Evolutionary conservation across 495 filamentous ascomycete species (phyloP).

Genomic region (Elaphomyces granulatus): DNA sequence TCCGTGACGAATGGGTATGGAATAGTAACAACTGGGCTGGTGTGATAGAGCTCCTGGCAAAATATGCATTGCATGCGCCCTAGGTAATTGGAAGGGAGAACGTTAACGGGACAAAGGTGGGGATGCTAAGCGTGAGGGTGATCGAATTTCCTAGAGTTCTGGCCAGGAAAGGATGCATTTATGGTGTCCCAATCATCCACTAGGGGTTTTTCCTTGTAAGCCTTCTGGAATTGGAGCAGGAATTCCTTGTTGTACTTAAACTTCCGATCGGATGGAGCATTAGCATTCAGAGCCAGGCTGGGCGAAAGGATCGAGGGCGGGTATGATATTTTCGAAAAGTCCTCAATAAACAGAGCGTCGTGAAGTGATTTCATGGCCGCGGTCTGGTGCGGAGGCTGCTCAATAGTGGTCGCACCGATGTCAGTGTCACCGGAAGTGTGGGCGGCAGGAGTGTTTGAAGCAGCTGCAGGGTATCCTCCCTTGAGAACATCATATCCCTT

Average conservation of each 20-base stretch:
- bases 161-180: too few relatives aligned
- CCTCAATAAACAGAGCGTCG: slow-evolving; percentile 67
- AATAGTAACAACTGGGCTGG: too few relatives aligned
- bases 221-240: slow-evolving; percentile 88
- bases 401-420: slow-evolving; percentile 41
- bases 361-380: slow-evolving; percentile 82
- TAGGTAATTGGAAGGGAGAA: too few relatives aligned
- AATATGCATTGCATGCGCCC: too few relatives aligned
- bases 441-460: slow-evolving; percentile 31
- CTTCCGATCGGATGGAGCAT: slow-evolving; percentile 56
- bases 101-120: too few relatives aligned
- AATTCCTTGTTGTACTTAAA: slow-evolving; percentile 95
- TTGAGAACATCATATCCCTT: slow-evolving; percentile 31
- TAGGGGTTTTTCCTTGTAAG: slow-evolving; percentile 91
- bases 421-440: slow-evolving; percentile 44
- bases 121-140: too few relatives aligned
- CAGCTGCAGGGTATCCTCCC: slow-evolving; percentile 34
- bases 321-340: slow-evolving; percentile 56
- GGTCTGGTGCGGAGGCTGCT: slow-evolving; percentile 79
- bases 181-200: slow-evolving; percentile 78
- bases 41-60: too few relatives aligned
- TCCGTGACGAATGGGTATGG: too few relatives aligned
- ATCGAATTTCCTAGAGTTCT: too few relatives aligned
- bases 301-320: slow-evolving; percentile 70
- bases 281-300: slow-evolving; percentile 74